Evolutionary conservation across 257 asterid species (phyloP).

Genomic region (Nicotiana knightiana): DNA sequence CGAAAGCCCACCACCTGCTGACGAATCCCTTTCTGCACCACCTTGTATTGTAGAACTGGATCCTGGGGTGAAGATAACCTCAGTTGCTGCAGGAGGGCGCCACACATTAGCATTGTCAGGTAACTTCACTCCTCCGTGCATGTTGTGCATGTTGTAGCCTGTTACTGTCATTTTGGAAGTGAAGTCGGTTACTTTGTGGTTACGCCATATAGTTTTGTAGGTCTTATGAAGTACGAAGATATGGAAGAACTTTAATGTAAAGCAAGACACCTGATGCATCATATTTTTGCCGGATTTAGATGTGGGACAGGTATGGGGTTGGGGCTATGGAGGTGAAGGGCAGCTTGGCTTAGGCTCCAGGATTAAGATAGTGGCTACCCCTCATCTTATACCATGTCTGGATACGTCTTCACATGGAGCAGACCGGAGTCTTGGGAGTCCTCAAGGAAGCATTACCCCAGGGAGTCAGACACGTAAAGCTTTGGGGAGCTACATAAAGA

Average conservation of each 20-base stretch:
- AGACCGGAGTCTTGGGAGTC: constrained; percentile 24
- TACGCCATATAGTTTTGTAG: constrained; percentile 50
- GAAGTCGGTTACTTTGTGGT: constrained; percentile 33
- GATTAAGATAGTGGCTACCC: constrained; percentile 70
- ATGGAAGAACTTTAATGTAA: constrained; percentile 50
- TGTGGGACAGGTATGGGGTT: constrained; percentile 94
- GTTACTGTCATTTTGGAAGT: constrained; percentile 8
- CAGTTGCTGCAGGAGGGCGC: constrained; percentile 87
- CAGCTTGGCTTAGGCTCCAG: constrained; percentile 80
- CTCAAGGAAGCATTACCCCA: constrained; percentile 26
- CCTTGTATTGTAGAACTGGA: constrained; percentile 63
- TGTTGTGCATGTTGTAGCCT: constrained; percentile 2
- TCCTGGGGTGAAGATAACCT: constrained; percentile 57
- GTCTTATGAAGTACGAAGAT: constrained; percentile 51
- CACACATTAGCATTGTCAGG: constrained; percentile 72
- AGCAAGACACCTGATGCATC: constrained; percentile 61
- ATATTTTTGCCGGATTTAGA: constrained; percentile 63
- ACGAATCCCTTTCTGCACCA: constrained; percentile 63
- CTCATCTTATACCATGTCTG: constrained; percentile 72
- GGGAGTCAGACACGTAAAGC: constrained; percentile 25
- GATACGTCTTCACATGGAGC: constrained; percentile 38
- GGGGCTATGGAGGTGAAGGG: constrained; percentile 96
- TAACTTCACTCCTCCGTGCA: constrained; percentile 20
- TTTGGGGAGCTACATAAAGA: constrained; percentile 45
- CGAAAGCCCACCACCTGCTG: constrained; percentile 37